Conservation (phyloP, 2,329 filamentous ascomycete species). For the Alternaria viburni region DNA sequence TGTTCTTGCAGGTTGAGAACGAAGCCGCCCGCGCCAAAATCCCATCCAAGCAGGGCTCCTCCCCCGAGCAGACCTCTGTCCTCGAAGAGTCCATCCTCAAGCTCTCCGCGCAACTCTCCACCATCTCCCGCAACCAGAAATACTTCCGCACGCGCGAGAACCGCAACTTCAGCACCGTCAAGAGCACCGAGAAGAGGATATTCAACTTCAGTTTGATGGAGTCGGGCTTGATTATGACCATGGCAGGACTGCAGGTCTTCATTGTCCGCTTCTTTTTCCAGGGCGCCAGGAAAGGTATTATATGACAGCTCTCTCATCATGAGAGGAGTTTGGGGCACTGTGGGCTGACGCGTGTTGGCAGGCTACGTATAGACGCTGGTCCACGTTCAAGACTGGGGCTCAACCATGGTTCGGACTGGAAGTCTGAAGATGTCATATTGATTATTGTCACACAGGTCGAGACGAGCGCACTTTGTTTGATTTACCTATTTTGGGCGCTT, state of each 20-base stretch:
- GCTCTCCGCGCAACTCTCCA: constrained; percentile 89
- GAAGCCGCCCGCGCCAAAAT: constrained; percentile 79
- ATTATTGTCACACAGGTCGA: neutral
- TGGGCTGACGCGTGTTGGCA: constrained; percentile 29
- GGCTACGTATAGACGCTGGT: constrained; percentile 27
- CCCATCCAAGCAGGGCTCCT: constrained; percentile 85
- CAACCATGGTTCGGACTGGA: neutral
- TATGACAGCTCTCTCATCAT: constrained; percentile 14
- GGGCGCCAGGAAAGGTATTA: constrained; percentile 69
- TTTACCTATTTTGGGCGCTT: constrained; percentile 8
- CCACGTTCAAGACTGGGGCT: neutral
- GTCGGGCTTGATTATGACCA: constrained; percentile 86
- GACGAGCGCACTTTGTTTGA: neutral
- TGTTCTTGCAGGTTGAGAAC: constrained; percentile 76
- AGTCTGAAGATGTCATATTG: neutral
- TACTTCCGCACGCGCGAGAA: constrained; percentile 99
- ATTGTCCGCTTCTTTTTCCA: constrained; percentile 99
- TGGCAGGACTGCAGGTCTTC: constrained; percentile 97
- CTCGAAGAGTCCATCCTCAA: constrained; percentile 96
- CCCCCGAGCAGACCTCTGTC: constrained; percentile 84
- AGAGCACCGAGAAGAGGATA: constrained; percentile 93
- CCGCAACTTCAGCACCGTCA: constrained; percentile 96
- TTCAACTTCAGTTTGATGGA: constrained; percentile 98
- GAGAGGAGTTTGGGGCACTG: constrained; percentile 1
- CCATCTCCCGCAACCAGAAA: constrained; percentile 95